Evolutionary conservation across 75 land plant genomes (phyloP).

Genomic region (Isoetes taiwanensis): DNA sequence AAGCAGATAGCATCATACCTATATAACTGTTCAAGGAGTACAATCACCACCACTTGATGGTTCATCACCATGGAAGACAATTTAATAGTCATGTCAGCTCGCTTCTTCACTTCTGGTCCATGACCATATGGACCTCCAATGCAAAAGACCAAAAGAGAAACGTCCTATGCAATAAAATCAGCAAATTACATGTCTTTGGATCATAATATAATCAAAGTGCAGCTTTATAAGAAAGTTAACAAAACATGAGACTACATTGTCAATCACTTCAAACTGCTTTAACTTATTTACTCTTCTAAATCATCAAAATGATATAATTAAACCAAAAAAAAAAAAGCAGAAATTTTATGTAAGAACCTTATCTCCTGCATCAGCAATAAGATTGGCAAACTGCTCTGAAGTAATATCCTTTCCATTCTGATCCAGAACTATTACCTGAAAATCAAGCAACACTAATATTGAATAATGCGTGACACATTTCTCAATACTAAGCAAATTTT

Average conservation of each 20-base stretch:
- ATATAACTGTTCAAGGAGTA: conserved; percentile 83
- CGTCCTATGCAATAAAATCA: no score
- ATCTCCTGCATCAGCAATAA: conserved; percentile 55
- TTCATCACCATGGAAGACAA: conserved; percentile 85
- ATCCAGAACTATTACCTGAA: conserved; percentile 65
- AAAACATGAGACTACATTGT: no score
- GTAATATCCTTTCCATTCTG: conserved; percentile 51
- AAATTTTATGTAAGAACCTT: no score
- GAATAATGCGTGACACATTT: neutral
- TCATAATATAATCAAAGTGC: no score
- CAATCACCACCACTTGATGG: conserved; percentile 77
- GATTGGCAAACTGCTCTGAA: conserved; percentile 55
- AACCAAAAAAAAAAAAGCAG: no score
- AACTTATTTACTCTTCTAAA: no score
- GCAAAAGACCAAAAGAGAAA: conserved; percentile 60
- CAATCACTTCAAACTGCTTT: no score
- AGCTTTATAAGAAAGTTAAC: no score
- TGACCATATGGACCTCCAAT: conserved; percentile 98
- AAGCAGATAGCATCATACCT: conserved; percentile 29
- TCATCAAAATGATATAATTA: no score
- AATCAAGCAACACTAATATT: neutral
- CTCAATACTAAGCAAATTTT: neutral
- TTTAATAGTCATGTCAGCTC: conserved; percentile 59
- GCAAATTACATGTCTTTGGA: no score
- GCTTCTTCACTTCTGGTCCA: conserved; percentile 44